These are phyloP conservation scores for Hypholoma sublateritium DNA, from an alignment of 768 basidiomycete species.

Conservation along the genomic window DNA sequence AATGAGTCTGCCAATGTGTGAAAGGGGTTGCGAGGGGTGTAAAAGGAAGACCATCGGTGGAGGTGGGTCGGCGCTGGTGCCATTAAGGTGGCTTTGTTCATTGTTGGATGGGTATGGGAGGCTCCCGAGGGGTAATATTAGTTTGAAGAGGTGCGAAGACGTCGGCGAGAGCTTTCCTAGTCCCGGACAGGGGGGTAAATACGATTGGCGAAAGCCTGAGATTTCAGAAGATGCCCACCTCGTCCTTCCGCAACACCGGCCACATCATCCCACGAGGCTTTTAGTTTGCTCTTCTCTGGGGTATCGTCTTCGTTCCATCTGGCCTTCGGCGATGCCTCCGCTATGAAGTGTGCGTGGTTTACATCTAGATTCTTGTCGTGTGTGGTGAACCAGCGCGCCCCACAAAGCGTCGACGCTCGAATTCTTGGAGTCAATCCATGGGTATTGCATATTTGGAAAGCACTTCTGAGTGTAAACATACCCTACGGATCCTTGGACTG, in stretches of 20 bases:
- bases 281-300: conserved; percentile 4
- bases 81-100: too few species aligned
- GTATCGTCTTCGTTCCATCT: conserved; percentile 31
- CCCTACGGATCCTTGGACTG: neutral
- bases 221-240: conserved; percentile 27
- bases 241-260: conserved; percentile 29
- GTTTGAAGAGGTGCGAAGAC: conserved; percentile 63
- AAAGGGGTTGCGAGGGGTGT: conserved; percentile 69
- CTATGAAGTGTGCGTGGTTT: conserved; percentile 41
- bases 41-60: conserved; percentile 59
- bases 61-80: conserved; percentile 1
- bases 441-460: neutral
- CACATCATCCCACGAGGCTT: conserved; percentile 21
- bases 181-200: neutral
- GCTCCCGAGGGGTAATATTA: conserved; percentile 50
- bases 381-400: neutral
- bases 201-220: neutral
- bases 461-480: neutral
- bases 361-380: conserved; percentile 29
- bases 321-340: conserved; percentile 34
- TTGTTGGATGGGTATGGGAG: too few species aligned
- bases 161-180: conserved; percentile 65
- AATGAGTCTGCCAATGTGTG: conserved; percentile 61
- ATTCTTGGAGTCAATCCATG: neutral
- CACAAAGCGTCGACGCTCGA: neutral